phyloP scores from a whole-genome alignment of 768 basidiomycete genomes.

The Ramaria sp. region DNA sequence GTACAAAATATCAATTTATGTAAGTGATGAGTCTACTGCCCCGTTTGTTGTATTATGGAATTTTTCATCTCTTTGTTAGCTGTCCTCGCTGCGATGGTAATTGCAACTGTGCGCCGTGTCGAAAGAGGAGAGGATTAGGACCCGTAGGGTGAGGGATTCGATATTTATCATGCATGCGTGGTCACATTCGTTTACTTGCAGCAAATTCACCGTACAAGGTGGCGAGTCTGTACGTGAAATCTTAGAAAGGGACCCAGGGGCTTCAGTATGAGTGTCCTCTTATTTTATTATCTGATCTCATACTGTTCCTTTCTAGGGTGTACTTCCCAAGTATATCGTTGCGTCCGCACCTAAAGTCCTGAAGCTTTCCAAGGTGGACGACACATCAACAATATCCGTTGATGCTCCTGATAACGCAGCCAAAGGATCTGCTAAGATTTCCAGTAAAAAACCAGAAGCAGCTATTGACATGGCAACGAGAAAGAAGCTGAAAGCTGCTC shows the following conservation, averaged over 20 bases:
- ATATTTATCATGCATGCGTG: not conserved
- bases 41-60: not conserved
- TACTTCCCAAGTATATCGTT: not conserved
- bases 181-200: not conserved
- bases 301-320: constrained; percentile 5
- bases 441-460: constrained; percentile 17
- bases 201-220: constrained; percentile 15
- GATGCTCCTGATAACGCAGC: not conserved
- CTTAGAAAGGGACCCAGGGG: constrained; percentile 22
- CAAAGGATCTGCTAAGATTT: constrained; percentile 15
- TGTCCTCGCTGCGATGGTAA: constrained; percentile 57
- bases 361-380: not conserved
- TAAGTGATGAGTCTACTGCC: constrained; percentile 22
- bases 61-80: constrained; percentile 25
- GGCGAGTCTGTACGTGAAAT: constrained; percentile 28
- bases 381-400: not conserved
- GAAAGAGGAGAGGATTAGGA: constrained; percentile 49
- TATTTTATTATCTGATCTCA: not conserved
- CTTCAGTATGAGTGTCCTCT: constrained; percentile 17
- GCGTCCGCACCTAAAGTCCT: not conserved
- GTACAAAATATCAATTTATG: constrained; percentile 41
- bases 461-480: constrained; percentile 13
- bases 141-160: constrained; percentile 42
- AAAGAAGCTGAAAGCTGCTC: constrained; percentile 26
- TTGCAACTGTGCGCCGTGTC: constrained; percentile 60